A percentile compares a stretch with the other conserved stretches of the same genome.
Conservation (phyloP, 1,284 basidiomycete species). For the Tilletia horrida region DNA sequence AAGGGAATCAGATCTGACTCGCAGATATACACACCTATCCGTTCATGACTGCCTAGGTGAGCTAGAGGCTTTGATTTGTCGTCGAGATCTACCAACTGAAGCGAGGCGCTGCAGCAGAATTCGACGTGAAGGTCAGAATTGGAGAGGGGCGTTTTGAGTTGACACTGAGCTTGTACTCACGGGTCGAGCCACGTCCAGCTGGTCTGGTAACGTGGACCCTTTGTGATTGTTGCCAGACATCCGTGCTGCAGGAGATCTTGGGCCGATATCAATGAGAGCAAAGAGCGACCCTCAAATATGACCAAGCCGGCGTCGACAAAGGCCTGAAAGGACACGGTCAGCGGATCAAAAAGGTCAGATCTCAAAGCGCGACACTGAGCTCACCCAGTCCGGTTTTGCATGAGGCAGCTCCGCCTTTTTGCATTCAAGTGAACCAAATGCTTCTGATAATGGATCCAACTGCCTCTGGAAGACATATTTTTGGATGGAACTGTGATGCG, state of each 20-base stretch:
- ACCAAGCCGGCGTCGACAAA: not conserved
- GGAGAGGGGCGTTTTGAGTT: no score
- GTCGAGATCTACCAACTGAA: no score
- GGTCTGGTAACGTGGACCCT: not conserved
- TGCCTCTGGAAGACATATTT: conserved; percentile 10
- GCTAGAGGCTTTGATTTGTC: no score
- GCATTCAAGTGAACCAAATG: conserved; percentile 13
- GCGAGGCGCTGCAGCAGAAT: no score
- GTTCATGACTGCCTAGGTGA: not conserved
- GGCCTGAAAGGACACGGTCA: not conserved
- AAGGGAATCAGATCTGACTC: no score
- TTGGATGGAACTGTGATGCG: not conserved
- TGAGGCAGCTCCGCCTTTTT: conserved; percentile 15
- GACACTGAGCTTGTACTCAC: no score
- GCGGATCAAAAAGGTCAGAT: no score
- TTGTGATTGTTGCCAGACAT: not conserved
- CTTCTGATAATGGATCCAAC: conserved; percentile 6
- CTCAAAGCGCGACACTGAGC: not conserved
- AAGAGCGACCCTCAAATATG: not conserved
- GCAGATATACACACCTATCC: conserved; percentile 7
- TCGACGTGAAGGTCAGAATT: no score
- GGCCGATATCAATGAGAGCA: not conserved
- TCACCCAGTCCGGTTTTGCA: conserved; percentile 14
- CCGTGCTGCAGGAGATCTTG: conserved; percentile 4
- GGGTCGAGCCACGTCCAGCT: conserved; percentile 5